Base-by-base conservation (phyloP, 2,329 filamentous ascomycete genomes). In the Kalmusia sp. region DNA sequence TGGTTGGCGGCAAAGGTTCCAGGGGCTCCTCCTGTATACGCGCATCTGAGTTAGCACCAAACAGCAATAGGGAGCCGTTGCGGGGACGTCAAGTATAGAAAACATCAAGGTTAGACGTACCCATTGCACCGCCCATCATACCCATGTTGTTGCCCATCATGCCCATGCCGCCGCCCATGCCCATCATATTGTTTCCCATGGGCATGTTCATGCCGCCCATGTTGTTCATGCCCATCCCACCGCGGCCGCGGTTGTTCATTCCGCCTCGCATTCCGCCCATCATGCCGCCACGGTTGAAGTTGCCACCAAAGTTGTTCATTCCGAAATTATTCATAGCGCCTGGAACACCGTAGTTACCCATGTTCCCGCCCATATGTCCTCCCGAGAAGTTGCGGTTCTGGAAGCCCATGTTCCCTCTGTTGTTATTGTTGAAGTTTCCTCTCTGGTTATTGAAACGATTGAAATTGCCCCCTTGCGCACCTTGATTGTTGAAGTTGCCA, bases 1-100 rank as follows among this genome's bases (percentile, higher is more conserved):
- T 85, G 85, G 78, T 88, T 87, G 40, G 63, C 67, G 55, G 82
- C 85, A 73, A 92, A 92, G 37, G 84, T 87, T 40, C 75, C 78
- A 33, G 61, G 53, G 12, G 54, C 58, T 27, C 52, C 58, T 60
- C 43, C 52, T 37, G 38, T 37, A 35, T 5, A 19, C 19, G 12
- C 9, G 17, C 11, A 12, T 31, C 9, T 37, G 17, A 15, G 41
- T 54, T 55, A 62, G 15, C 57, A 57, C 59, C 22, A 12, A 4
- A 28, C 34, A 33, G 51, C 12, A 41, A 25, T 11, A 21, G 21
- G 6, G 27, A 24, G 30, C 3, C 6, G 17, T 9, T 12, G 22
- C 35, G 57, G 43, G 47, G 41, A 52, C 50, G 39, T 34, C 22
- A 44, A 27, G 8, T 11, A 5, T 17, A 24, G 39, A 38, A 15